Percentiles rank a stretch among this genome's conserved stretches.
phyloP scores from a whole-genome alignment of 2,329 filamentous ascomycete species.

The Phaeosphaeriaceae sp. region DNA sequence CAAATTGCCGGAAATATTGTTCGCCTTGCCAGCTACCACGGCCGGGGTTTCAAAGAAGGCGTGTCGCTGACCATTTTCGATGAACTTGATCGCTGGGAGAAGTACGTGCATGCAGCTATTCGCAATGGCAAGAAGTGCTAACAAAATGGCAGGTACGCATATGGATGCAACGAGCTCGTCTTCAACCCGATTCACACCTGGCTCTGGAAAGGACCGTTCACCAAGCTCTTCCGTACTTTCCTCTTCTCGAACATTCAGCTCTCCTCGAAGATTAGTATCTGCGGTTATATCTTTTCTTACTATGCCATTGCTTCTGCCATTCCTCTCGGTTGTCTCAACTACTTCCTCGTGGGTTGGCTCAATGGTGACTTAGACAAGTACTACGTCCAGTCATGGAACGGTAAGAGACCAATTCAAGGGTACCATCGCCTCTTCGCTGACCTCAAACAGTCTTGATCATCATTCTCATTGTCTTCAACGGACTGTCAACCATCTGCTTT shows the following conservation, averaged over 20 bases:
- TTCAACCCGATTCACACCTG: conserved; percentile 71
- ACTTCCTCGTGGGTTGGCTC: conserved; percentile 74
- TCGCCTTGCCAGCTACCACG: conserved; percentile 71
- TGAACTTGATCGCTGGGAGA: conserved; percentile 73
- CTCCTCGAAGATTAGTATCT: conserved; percentile 72
- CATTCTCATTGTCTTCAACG: conserved; percentile 69
- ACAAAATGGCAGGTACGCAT: conserved; percentile 55
- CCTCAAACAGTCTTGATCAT: conserved; percentile 60
- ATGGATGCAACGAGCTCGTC: conserved; percentile 73
- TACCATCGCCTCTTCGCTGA: background rate
- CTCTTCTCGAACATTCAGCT: conserved; percentile 66
- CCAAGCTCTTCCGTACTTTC: conserved; percentile 67
- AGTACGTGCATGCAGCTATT: conserved; percentile 33
- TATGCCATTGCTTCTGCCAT: conserved; percentile 72
- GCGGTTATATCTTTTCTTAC: conserved; percentile 73
- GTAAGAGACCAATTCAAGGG: background rate
- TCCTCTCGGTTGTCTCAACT: conserved; percentile 70
- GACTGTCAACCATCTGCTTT: conserved; percentile 64
- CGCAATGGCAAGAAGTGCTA: background rate
- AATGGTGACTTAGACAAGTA: conserved; percentile 78
- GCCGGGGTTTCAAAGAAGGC: conserved; percentile 74
- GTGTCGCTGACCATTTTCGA: conserved; percentile 77
- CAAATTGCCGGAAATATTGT: conserved; percentile 72
- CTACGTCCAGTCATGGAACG: conserved; percentile 74
- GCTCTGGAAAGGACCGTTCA: conserved; percentile 68